phyloP scores from a whole-genome alignment of 1,284 basidiomycete species.

The Bondarzewia mesenterica region DNA sequence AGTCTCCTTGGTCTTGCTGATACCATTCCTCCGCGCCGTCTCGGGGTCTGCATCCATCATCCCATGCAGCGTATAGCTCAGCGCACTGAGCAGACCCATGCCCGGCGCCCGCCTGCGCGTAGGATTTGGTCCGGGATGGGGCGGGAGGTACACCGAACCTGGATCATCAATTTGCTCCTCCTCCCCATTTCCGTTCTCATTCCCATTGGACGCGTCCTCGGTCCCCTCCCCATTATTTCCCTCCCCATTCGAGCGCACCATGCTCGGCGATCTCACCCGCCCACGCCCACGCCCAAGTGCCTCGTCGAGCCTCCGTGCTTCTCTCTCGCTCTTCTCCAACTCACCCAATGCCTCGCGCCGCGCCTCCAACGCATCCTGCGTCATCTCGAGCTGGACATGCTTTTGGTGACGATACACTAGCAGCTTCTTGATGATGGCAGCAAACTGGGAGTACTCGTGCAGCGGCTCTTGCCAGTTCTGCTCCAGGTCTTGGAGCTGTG shows the following conservation, averaged over 20 bases:
- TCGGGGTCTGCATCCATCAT: conserved; percentile 99
- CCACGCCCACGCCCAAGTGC: conserved; percentile 63
- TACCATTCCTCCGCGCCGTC: conserved; percentile 85
- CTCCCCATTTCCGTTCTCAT: not conserved
- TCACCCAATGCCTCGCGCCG: conserved; percentile 87
- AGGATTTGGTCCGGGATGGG: conserved; percentile 69
- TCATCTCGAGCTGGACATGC: conserved; percentile 96
- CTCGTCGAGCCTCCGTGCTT: conserved; percentile 83
- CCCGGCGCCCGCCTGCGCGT: conserved; percentile 57
- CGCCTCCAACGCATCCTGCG: conserved; percentile 82
- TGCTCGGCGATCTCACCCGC: conserved; percentile 10
- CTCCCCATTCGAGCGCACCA: not conserved
- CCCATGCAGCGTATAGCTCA: conserved; percentile 91
- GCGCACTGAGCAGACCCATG: conserved; percentile 84
- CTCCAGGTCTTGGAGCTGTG: conserved; percentile 86
- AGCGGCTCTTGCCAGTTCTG: conserved; percentile 93
- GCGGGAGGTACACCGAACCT: conserved; percentile 48
- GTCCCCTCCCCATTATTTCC: not conserved
- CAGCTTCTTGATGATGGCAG: conserved; percentile 87
- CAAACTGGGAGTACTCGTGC: conserved; percentile 95
- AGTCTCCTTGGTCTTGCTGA: conserved; percentile 89
- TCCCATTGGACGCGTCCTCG: not conserved
- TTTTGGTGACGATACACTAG: conserved; percentile 96
- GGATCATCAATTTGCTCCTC: conserved; percentile 11
- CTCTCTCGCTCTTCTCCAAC: conserved; percentile 87